phyloP scores from a whole-genome alignment of 139 green algal genomes.

The Chlamydomonas asymmetrica region DNA sequence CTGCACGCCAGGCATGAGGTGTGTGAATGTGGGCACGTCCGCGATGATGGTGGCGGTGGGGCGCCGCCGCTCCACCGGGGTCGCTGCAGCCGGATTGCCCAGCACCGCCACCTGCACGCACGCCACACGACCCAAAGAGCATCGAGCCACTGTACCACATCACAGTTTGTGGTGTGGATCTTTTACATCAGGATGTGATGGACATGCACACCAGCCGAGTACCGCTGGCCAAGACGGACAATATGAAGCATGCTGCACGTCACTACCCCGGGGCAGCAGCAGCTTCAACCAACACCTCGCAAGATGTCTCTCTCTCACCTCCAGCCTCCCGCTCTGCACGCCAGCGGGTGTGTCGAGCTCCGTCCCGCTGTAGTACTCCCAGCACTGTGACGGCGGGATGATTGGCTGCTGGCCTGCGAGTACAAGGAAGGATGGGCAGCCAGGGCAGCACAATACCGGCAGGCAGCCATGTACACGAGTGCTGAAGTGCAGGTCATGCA shows the following conservation, averaged over 20 bases:
- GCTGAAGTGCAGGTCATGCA: too few relatives aligned
- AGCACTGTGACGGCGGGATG: slow-evolving; percentile 25
- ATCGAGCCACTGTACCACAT: not conserved
- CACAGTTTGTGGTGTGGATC: not conserved
- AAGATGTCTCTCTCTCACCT: not conserved
- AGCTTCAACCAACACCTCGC: too few relatives aligned
- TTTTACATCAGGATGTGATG: not conserved
- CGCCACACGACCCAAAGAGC: not conserved
- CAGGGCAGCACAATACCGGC: not conserved
- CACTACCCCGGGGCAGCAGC: too few relatives aligned
- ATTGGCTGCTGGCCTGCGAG: slow-evolving; percentile 37
- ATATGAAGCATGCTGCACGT: not conserved
- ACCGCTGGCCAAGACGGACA: not conserved
- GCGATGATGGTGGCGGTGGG: slow-evolving; percentile 10
- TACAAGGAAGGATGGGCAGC: not conserved
- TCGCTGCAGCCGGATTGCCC: too few relatives aligned
- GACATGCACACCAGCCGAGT: not conserved
- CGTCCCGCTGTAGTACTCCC: slow-evolving; percentile 37
- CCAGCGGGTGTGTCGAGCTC: slow-evolving; percentile 34
- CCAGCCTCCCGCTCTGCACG: slow-evolving; percentile 27
- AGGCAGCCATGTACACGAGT: too few relatives aligned
- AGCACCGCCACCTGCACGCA: slow-evolving; percentile 16
- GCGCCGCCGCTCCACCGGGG: too few relatives aligned
- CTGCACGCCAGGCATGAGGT: slow-evolving; percentile 18
- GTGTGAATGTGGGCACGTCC: slow-evolving; percentile 5